Evolutionary conservation across 2,329 filamentous ascomycete genomes (phyloP).

Genomic region (Shiraia bambusicola): DNA sequence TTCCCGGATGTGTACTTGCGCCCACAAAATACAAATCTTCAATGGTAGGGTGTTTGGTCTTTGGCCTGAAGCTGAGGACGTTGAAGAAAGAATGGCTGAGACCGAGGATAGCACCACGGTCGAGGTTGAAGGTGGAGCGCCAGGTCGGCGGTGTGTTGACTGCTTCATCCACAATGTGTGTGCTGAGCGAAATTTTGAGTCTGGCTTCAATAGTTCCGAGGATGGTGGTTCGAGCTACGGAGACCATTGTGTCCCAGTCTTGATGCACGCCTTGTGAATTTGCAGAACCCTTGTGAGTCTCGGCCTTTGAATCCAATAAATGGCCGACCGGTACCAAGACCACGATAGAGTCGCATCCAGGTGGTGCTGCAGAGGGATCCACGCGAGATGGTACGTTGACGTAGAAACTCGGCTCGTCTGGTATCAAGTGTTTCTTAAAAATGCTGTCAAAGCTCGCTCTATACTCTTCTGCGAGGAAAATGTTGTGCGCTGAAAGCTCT

Average conservation of each 20-base stretch:
- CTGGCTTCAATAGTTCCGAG: slow-evolving; percentile 61
- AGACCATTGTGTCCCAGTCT: slow-evolving; percentile 64
- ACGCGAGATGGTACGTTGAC: slow-evolving; percentile 73
- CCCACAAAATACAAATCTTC: slow-evolving; percentile 68
- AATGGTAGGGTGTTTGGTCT: slow-evolving; percentile 56
- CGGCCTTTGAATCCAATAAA: slow-evolving; percentile 50
- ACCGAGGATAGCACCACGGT: slow-evolving; percentile 72
- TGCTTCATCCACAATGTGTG: slow-evolving; percentile 60
- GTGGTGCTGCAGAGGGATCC: slow-evolving; percentile 67
- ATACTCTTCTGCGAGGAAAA: slow-evolving; percentile 75
- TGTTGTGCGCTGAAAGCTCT: slow-evolving; percentile 70
- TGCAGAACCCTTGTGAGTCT: slow-evolving; percentile 45
- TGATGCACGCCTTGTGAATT: slow-evolving; percentile 49
- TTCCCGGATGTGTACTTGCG: slow-evolving; percentile 74
- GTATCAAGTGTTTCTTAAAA: slow-evolving; percentile 68
- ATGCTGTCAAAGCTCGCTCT: slow-evolving; percentile 73
- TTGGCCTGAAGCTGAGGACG: slow-evolving; percentile 66
- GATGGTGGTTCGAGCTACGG: slow-evolving; percentile 61
- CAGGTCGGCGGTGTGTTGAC: slow-evolving; percentile 67
- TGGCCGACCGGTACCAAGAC: slow-evolving; percentile 74
- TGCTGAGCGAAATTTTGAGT: slow-evolving; percentile 57
- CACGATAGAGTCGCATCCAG: slow-evolving; percentile 65
- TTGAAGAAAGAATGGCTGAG: slow-evolving; percentile 74
- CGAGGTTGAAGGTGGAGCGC: slow-evolving; percentile 70
- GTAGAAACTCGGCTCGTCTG: slow-evolving; percentile 71